Conservation (phyloP, 73 alveolate species). For the Paramecium pentaurelia region DNA sequence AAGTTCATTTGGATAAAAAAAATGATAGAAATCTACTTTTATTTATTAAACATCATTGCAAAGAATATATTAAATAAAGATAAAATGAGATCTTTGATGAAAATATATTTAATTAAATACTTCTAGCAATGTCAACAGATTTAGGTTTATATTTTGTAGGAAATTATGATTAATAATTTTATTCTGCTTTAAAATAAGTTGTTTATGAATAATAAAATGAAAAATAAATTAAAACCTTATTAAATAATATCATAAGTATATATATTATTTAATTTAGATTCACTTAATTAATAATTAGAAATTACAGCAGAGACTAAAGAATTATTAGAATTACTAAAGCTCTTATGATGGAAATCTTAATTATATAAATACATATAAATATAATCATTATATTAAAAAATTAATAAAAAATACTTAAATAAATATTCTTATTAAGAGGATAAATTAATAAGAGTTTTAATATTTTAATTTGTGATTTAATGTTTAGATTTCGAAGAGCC, state of each 20-base stretch:
- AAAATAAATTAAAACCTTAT: neutral
- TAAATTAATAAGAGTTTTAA: neutral
- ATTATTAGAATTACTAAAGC: neutral
- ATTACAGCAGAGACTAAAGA: neutral
- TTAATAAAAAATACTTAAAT: neutral
- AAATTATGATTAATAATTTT: neutral
- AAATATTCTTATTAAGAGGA: neutral
- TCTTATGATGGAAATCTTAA: neutral
- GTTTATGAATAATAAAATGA: neutral
- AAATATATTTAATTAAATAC: neutral
- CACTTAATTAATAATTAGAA: neutral
- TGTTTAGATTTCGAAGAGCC: neutral
- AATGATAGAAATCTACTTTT: constrained; percentile 20
- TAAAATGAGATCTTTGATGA: neutral
- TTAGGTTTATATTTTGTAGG: constrained; percentile 35
- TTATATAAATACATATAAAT: neutral
- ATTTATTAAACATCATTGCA: constrained; percentile 18
- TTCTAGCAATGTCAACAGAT: neutral
- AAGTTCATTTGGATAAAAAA: constrained; percentile 5
- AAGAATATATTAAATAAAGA: neutral
- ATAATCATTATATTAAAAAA: neutral
- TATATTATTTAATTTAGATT: neutral
- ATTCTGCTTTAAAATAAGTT: neutral
- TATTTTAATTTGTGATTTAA: neutral
- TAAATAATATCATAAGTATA: neutral